phyloP scores from a whole-genome alignment of 208 protist genomes.

The Phytomonas sp. region DNA sequence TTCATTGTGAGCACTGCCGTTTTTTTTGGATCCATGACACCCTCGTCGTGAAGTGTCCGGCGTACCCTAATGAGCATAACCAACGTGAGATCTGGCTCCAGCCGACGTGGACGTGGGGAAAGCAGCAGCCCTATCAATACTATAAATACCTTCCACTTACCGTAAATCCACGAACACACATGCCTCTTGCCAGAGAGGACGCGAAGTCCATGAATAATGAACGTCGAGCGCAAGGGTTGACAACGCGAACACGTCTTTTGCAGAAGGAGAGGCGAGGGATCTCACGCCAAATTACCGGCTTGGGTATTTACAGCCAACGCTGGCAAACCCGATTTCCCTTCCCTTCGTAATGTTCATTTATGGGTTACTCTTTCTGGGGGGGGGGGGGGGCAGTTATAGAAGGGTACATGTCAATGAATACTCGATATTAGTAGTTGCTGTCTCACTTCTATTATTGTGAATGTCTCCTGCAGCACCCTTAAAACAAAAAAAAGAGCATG shows the following conservation, averaged over 20 bases:
- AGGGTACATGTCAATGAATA: neutral
- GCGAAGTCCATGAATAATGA: conserved; percentile 85
- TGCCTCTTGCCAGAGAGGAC: conserved; percentile 67
- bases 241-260: conserved; percentile 57
- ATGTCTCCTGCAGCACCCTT: no score
- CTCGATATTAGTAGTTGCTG: no score
- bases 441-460: no score
- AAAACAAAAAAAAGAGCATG: no score
- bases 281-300: conserved; percentile 48
- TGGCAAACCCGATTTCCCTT: conserved; percentile 83
- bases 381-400: neutral
- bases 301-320: conserved; percentile 61
- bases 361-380: neutral
- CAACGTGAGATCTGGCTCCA: conserved; percentile 82
- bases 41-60: conserved; percentile 65
- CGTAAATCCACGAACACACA: conserved; percentile 64
- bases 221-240: conserved; percentile 55
- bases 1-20: conserved; percentile 66
- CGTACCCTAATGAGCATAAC: conserved; percentile 57
- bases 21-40: conserved; percentile 80
- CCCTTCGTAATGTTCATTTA: conserved; percentile 28
- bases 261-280: conserved; percentile 62
- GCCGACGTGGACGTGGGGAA: conserved; percentile 81
- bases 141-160: conserved; percentile 76
- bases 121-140: conserved; percentile 79